These are phyloP conservation scores for Gossypium australe DNA, from an alignment of 345 rosid genomes.

Conservation along the genomic window DNA sequence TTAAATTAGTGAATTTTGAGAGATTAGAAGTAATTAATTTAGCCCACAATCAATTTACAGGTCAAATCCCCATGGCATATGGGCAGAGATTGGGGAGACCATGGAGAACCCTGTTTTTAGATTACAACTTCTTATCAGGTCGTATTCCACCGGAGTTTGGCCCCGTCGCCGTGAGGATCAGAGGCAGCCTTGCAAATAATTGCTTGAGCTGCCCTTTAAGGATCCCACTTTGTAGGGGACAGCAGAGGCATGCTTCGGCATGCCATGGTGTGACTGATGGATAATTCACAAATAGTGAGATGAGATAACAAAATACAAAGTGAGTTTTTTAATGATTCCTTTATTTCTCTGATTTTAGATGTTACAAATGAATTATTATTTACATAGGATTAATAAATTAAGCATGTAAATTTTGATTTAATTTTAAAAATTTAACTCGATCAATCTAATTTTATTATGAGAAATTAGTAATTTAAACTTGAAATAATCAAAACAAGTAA, in stretches of 20 bases:
- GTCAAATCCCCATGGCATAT: conserved; percentile 35
- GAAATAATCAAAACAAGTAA: too few species aligned
- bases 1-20: conserved; percentile 31
- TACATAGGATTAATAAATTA: too few species aligned
- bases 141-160: conserved; percentile 38
- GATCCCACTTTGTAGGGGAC: conserved; percentile 38
- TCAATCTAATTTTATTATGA: fast-evolving
- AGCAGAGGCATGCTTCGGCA: conserved; percentile 40
- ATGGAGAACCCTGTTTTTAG: conserved; percentile 34
- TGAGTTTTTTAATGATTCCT: too few species aligned
- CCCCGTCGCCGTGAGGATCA: conserved; percentile 10
- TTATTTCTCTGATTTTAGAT: too few species aligned
- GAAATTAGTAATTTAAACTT: fast-evolving
- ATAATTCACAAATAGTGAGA: too few species aligned
- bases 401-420: fast-evolving
- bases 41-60: conserved; percentile 34
- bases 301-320: too few species aligned
- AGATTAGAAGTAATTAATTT: conserved; percentile 38
- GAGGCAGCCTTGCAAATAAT: conserved; percentile 51
- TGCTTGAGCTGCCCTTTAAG: conserved; percentile 35
- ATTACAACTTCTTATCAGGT: conserved; percentile 37
- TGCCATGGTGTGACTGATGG: conserved; percentile 21
- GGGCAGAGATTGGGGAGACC: conserved; percentile 34
- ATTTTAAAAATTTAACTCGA: fast-evolving
- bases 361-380: too few species aligned